Evolutionary conservation across 208 protist genomes (phyloP), one percentile per base, ranked within the genome.

Genomic region (Blastocrithidia nonstop): DNA sequence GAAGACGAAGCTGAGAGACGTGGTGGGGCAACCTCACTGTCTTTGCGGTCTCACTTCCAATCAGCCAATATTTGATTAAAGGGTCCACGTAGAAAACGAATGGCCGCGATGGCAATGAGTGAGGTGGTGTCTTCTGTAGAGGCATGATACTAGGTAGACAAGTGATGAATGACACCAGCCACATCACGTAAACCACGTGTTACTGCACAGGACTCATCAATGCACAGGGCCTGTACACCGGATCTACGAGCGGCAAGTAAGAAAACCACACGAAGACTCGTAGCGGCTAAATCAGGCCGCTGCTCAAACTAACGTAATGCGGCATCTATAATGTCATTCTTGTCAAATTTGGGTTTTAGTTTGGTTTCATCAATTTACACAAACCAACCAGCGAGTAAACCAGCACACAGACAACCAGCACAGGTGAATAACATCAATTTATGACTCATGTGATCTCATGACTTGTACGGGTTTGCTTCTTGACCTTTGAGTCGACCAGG

Each of bases 21-120:
- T 17, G 52, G 19, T 1, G 62, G 62, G 1, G 71, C 54, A 28
- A 37, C 50, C 52, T 89, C 72, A 2, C 50, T 80, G 62, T 89
- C 80, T 45, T 89, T 81, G n/a, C 80, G 74, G 8, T 75, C 80
- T 75, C 80, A 86, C 45, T 56, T 58, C 80, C 80, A 90, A 17
- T 39, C 45, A 1, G 53, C 45, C 8, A 76, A 50, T 2, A 86
- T 45, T n/a, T 6, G 40, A 13, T 85, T 63, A 25, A 46, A 80
- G 4, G 80, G 80, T 2, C 71, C 80, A 21, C 61, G 42, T 1
- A 90, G 55, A 50, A 72, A 90, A 58, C 79, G 71, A 20, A 90
- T 24, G 19, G 57, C 80, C 6, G 71, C 80, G 17, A 90, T 45
- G 13, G 80, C 80, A 24, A 71, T 44, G 8, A 90, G 71, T 1